phyloP scores from a whole-genome alignment of 805 yeast species.

The Saccharomyces eubayanus region DNA sequence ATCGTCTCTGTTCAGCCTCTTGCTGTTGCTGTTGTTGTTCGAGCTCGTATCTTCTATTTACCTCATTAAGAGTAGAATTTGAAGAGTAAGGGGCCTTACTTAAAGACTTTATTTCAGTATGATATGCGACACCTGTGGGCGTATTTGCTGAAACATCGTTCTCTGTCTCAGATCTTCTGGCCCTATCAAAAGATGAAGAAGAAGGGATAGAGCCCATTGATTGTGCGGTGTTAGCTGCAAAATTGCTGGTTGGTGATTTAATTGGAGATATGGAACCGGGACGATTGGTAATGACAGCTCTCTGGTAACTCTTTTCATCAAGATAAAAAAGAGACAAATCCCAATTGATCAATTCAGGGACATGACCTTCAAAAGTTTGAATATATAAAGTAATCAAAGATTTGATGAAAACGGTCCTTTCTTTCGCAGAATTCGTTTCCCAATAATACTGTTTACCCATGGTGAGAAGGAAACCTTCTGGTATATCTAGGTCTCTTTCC shows the following conservation, averaged over 20 bases:
- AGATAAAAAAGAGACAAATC: constrained; percentile 36
- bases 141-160: background rate
- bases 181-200: background rate
- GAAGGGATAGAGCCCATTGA: background rate
- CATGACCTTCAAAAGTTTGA: constrained; percentile 46
- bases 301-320: constrained; percentile 32
- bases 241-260: background rate
- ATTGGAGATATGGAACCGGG: background rate
- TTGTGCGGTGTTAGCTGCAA: background rate
- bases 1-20: constrained; percentile 2
- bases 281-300: constrained; percentile 20
- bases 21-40: background rate
- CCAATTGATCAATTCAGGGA: constrained; percentile 49
- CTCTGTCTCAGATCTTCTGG: background rate
- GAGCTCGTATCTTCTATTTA: constrained; percentile 9
- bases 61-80: constrained; percentile 15
- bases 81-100: constrained; percentile 21
- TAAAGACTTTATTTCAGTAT: constrained; percentile 8
- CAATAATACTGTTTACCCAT: constrained; percentile 80
- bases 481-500: constrained; percentile 44
- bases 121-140: background rate
- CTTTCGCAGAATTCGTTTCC: constrained; percentile 55
- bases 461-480: constrained; percentile 48
- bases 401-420: constrained; percentile 49
- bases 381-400: constrained; percentile 45